Evolutionary conservation across 768 basidiomycete species (phyloP).

Genomic region (Hydnum rufescens): DNA sequence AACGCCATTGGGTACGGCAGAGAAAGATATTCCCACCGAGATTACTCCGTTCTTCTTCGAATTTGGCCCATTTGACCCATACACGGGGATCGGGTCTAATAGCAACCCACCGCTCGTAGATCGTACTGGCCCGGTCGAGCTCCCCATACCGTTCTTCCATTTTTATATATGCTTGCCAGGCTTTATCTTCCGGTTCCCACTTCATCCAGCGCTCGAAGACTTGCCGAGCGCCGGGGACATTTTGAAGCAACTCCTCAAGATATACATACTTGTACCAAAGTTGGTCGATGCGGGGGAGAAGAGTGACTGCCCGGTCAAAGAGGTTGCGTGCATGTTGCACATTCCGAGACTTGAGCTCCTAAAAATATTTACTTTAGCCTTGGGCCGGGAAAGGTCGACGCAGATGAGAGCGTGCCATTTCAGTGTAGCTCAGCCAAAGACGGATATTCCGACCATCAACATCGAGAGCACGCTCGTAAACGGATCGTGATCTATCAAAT

Average conservation of each 20-base stretch:
- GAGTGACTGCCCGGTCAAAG: slow-evolving; percentile 90
- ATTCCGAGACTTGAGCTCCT: slow-evolving; percentile 89
- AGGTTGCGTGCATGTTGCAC: slow-evolving; percentile 94
- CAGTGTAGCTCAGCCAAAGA: slow-evolving; percentile 71
- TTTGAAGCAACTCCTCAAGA: slow-evolving; percentile 89
- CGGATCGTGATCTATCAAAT: slow-evolving; percentile 81
- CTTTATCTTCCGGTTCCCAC: slow-evolving; percentile 99
- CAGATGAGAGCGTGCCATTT: slow-evolving; percentile 53
- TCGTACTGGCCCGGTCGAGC: slow-evolving; percentile 71
- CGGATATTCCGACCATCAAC: slow-evolving; percentile 81
- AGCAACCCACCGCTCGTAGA: slow-evolving; percentile 73
- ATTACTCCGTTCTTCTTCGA: slow-evolving; percentile 38
- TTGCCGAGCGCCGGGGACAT: slow-evolving; percentile 88
- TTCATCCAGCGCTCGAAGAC: slow-evolving; percentile 99
- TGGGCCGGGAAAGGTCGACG: too few species aligned
- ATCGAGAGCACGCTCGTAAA: slow-evolving; percentile 92
- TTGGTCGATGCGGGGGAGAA: slow-evolving; percentile 89
- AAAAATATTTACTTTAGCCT: neutral
- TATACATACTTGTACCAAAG: slow-evolving; percentile 99
- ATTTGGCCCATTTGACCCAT: slow-evolving; percentile 49
- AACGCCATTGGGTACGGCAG: neutral
- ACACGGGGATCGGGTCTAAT: slow-evolving; percentile 41
- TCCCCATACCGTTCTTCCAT: slow-evolving; percentile 88
- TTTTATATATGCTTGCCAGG: slow-evolving; percentile 99
- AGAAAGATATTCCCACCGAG: slow-evolving; percentile 19